These are phyloP conservation scores for Prunus padus DNA, from an alignment of 306 rosid genomes.

Conservation along the genomic window DNA sequence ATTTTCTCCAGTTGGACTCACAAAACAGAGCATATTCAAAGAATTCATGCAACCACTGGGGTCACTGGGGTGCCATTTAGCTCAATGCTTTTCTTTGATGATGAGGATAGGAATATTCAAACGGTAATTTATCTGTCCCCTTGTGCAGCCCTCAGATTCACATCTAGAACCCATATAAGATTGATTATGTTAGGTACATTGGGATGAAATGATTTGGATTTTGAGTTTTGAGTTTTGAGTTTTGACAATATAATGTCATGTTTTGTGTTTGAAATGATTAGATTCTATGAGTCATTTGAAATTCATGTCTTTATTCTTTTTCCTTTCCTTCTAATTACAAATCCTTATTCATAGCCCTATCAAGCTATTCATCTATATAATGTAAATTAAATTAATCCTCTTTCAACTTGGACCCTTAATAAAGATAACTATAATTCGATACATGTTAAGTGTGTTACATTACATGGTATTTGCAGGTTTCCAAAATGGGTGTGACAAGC, in stretches of 20 bases:
- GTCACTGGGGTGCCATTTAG: constrained; percentile 60
- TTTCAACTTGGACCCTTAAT: no score
- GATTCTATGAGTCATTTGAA: not conserved
- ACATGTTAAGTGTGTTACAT: not conserved
- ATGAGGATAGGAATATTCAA: constrained; percentile 66
- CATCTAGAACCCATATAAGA: not conserved
- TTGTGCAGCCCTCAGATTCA: not conserved
- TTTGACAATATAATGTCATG: no score
- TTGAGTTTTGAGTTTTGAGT: no score
- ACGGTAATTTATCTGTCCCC: constrained; percentile 31
- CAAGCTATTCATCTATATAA: no score
- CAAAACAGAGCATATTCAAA: constrained; percentile 72
- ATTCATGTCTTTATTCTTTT: not conserved
- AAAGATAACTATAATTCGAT: no score
- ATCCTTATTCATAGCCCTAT: no score
- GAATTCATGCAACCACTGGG: constrained; percentile 50
- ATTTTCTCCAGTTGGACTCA: constrained; percentile 55
- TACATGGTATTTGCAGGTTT: constrained; percentile 39
- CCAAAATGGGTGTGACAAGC: constrained; percentile 74
- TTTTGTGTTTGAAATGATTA: not conserved
- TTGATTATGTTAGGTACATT: no score
- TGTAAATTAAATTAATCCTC: no score
- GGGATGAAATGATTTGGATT: not conserved
- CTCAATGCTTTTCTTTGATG: constrained; percentile 79
- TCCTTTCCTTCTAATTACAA: no score